phyloP scores from a whole-genome alignment of 2,329 filamentous ascomycete genomes.

The Botrytis tulipae region DNA sequence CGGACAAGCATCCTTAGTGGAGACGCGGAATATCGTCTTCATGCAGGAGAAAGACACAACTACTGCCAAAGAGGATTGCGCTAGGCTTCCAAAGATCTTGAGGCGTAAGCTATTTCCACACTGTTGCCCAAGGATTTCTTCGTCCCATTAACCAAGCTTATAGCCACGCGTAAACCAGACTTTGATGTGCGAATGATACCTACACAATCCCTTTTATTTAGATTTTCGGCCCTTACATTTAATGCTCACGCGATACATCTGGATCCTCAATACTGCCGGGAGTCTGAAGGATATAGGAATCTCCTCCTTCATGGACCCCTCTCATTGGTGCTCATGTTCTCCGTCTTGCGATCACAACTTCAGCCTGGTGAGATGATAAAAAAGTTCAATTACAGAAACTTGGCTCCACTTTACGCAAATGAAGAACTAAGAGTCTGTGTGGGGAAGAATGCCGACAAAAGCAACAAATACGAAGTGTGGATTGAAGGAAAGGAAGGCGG shows the following conservation, averaged over 20 bases:
- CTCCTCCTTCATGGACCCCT: slow-evolving; percentile 87
- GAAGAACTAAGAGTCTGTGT: slow-evolving; percentile 71
- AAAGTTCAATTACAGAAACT: slow-evolving; percentile 73
- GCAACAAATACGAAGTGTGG: slow-evolving; percentile 59
- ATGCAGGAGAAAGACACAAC: slow-evolving; percentile 46
- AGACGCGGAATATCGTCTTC: slow-evolving; percentile 63
- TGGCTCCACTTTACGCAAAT: slow-evolving; percentile 75
- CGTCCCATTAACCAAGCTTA: slow-evolving; percentile 9
- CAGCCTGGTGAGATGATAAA: slow-evolving; percentile 45
- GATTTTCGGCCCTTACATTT: slow-evolving; percentile 86
- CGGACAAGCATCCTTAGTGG: slow-evolving; percentile 45
- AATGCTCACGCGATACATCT: slow-evolving; percentile 93
- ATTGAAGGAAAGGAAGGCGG: slow-evolving; percentile 60
- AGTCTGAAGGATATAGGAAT: slow-evolving; percentile 70
- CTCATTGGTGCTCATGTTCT: slow-evolving; percentile 72
- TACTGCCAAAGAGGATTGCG: slow-evolving; percentile 24
- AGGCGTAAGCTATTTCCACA: slow-evolving; percentile 29
- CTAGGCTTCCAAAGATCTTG: slow-evolving; percentile 27
- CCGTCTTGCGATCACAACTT: slow-evolving; percentile 56
- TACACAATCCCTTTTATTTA: slow-evolving; percentile 72
- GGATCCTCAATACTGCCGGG: slow-evolving; percentile 66
- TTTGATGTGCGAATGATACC: slow-evolving; percentile 63
- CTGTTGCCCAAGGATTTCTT: slow-evolving; percentile 14
- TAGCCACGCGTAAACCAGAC: slow-evolving; percentile 42
- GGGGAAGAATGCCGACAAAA: slow-evolving; percentile 45